Evolutionary conservation across 1,139 yeast genomes (phyloP), one percentile per base, ranked within the genome.

Genomic region (Ashbya aceris): DNA sequence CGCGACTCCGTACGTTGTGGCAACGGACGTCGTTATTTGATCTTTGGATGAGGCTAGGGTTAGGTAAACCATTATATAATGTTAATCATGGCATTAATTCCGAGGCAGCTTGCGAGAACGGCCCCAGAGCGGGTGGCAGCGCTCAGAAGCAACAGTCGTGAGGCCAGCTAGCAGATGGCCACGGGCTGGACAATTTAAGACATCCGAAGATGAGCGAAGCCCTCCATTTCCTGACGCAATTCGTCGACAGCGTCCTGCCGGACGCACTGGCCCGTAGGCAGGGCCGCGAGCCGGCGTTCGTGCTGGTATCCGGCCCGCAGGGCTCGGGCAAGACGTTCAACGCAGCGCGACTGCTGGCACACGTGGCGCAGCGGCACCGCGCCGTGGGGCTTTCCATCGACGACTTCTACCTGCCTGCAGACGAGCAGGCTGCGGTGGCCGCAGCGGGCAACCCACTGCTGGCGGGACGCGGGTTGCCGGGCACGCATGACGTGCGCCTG

Each of bases 251-350:
- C n/a, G n/a, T 10, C 5, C 23, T 32, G n/a, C 35, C 35, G 6
- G 20, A 11, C n/a, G 35, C 35, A 5, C 17, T 32, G 20, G 35
- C 35, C n/a, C 13, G 17, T 10, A n/a, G 35, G 17, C 12, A 32
- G 17, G 20, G 20, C 13, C 10, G 27, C n/a, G 35, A 30, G 32
- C 85, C 91, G 1, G 54, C 81, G 28, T 65, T 85, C 4, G 57
- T 86, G 2, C 91, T 91, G 1, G 61, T 86, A 2, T 77, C 83
- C 39, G 97, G 96, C 0, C 94, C 95, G 0, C 97, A 89, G 58
- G 97, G 97, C 0, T 81, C 93, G 1, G 97, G 97, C 0, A 89
- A 89, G 61, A 76, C 95, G 2, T 83, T 76, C 42, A 68, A 82
- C 10, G 74, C 89, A 0, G 58, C 62, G 1, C 62, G 68, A 29